phyloP scores from a whole-genome alignment of 139 green algal genomes.

The Trebouxia sp. region DNA sequence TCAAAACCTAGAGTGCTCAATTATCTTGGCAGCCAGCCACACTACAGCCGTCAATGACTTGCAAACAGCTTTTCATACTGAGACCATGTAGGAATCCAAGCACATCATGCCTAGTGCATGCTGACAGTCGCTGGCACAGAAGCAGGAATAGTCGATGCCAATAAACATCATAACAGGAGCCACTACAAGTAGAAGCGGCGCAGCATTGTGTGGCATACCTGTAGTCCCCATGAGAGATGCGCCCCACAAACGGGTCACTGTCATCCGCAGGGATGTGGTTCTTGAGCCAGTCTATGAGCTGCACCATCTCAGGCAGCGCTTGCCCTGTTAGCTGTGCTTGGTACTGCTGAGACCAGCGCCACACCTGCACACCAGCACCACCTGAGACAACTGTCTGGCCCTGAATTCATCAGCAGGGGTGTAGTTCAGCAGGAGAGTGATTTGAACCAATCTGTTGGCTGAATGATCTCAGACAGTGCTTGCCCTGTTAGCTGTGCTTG shows the following conservation, averaged over 20 bases:
- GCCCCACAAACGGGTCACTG: constrained; percentile 28
- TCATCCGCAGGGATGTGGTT: constrained; percentile 71
- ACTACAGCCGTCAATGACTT: no score
- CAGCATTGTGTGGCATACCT: no score
- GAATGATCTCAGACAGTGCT: constrained; percentile 57
- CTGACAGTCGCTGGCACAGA: no score
- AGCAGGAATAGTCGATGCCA: no score
- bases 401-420: constrained; percentile 73
- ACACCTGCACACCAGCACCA: constrained; percentile 51
- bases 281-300: constrained; percentile 75
- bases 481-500: constrained; percentile 42
- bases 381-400: no score
- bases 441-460: constrained; percentile 76
- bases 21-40: no score
- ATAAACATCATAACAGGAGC: no score
- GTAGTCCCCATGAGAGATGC: constrained; percentile 89
- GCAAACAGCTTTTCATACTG: no score
- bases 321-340: constrained; percentile 42
- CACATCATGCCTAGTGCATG: no score
- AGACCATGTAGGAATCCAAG: no score
- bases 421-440: no score
- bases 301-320: constrained; percentile 58
- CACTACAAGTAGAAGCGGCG: neutral
- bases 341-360: constrained; percentile 82
- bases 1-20: no score